A percentile compares a stretch with the other conserved stretches of the same genome.
Conservation (phyloP, 345 rosid genomes). For the Dipteronia dyeriana region DNA sequence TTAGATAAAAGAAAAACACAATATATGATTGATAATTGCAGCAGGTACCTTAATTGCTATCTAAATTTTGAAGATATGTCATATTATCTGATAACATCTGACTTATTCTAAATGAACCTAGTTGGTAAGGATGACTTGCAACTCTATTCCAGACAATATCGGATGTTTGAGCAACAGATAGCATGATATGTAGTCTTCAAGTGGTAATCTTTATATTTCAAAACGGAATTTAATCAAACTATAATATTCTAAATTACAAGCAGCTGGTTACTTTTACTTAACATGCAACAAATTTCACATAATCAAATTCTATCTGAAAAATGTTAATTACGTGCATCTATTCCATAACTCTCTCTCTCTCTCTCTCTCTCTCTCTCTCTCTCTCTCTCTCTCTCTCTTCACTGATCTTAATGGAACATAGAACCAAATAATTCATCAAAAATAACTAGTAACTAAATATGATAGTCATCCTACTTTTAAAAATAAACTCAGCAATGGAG, state of each 20-base stretch:
- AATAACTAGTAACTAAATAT: background rate
- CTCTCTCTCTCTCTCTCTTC: too few species aligned
- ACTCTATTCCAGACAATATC: background rate
- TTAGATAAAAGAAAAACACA: background rate
- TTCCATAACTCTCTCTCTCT: background rate
- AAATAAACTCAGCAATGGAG: background rate
- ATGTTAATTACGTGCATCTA: background rate
- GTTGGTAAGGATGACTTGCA: background rate
- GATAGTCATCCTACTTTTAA: background rate
- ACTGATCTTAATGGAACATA: background rate
- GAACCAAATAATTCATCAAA: background rate
- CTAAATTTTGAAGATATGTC: background rate
- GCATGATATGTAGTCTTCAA: too few species aligned
- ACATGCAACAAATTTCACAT: background rate
- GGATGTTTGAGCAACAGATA: too few species aligned
- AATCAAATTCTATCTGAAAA: background rate
- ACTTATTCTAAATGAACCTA: slow-evolving; percentile 3
- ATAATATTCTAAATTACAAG: background rate
- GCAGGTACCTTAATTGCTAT: background rate
- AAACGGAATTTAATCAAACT: background rate
- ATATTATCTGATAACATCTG: background rate
- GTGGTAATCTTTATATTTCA: background rate
- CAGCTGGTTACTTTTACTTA: background rate
- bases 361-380: too few species aligned
- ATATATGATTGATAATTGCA: background rate